Evolutionary conservation across 495 filamentous ascomycete genomes (phyloP), one percentile per base, ranked within the genome.

Genomic region (Aspergillus diversus): DNA sequence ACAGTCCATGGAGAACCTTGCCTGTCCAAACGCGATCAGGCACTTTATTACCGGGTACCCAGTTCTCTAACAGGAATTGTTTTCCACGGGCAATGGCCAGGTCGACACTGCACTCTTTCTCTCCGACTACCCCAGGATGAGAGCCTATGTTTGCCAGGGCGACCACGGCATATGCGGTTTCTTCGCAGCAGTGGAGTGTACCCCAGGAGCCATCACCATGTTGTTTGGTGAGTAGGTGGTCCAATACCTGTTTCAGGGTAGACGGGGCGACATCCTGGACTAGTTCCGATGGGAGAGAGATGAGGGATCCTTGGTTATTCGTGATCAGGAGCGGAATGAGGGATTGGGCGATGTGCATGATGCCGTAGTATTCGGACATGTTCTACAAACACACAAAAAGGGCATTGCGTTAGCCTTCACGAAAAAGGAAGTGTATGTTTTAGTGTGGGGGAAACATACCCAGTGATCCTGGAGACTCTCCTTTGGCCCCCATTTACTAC

Each of bases 301-400:
- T 33, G 16, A 59, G 32, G n/a, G 39, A 43, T 3, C 39, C 39
- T 17, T n/a, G 56, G 37, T 9, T 43, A 48, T 47, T 16, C 8
- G 42, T 6, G 43, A 49, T 15, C 3, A 43, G 15, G 39, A 43
- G 39, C 39, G 39, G 56, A 31, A 48, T 34, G 27, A 59, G 56
- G 16, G 56, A 48, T 16, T 59, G 56, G 3, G 59, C 48, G 7
- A 61, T 61, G 35, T 54, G 59, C 33, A 61, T 39, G 49, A 61
- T 53, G 12, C 32, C 50, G 39, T 61, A 61, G 33, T 61, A 61
- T 7, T 46, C 35, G 33, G 59, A 61, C 1, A 54, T 53, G 34
- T 61, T 61, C 59, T 61, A 55, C 31, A 5, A 7, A 34, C 8
- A n/a, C 48, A 32, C 21, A 1, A 27, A 27, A 48, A 13, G 35